Percentiles rank a stretch among this genome's conserved stretches.
These are phyloP conservation scores for Epichloe sylvatica DNA, from an alignment of 2,329 filamentous ascomycete genomes.

Conservation along the genomic window DNA sequence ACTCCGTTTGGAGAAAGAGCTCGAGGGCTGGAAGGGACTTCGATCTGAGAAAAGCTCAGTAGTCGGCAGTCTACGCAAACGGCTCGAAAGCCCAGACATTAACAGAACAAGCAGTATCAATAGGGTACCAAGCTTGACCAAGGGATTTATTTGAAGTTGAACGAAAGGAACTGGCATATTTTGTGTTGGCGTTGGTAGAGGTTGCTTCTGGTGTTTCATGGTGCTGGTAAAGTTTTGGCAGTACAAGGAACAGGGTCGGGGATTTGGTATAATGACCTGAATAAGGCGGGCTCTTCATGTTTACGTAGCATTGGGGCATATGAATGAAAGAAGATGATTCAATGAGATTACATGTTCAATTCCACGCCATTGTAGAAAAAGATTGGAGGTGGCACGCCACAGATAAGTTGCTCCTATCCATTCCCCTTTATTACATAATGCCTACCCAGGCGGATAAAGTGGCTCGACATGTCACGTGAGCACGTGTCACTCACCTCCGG, in stretches of 20 bases:
- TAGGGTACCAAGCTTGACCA: conserved; percentile 54
- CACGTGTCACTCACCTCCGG: not conserved
- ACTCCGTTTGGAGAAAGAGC: conserved; percentile 69
- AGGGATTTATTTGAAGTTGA: conserved; percentile 42
- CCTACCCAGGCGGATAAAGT: not conserved
- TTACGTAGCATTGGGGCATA: conserved; percentile 6
- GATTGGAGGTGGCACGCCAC: too few relatives aligned
- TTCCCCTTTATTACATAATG: too few relatives aligned
- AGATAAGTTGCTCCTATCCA: too few relatives aligned
- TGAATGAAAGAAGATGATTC: conserved; percentile 7
- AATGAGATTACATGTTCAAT: conserved; percentile 1
- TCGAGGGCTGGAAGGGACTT: conserved; percentile 72
- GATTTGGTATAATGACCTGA: conserved; percentile 2
- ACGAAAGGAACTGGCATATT: not conserved
- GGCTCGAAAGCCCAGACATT: conserved; percentile 33
- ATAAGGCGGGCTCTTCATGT: conserved; percentile 5
- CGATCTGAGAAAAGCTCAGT: conserved; percentile 45
- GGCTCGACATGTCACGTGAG: conserved; percentile 4
- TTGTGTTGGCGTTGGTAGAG: not conserved
- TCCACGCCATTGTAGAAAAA: too few relatives aligned
- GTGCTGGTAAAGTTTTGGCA: not conserved
- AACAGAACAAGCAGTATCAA: conserved; percentile 53
- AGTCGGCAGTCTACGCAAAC: conserved; percentile 28
- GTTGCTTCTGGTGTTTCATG: not conserved
- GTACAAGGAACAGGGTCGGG: not conserved